Base-by-base conservation (phyloP, 2,329 filamentous ascomycete genomes). In the Colletotrichum spinosum region DNA sequence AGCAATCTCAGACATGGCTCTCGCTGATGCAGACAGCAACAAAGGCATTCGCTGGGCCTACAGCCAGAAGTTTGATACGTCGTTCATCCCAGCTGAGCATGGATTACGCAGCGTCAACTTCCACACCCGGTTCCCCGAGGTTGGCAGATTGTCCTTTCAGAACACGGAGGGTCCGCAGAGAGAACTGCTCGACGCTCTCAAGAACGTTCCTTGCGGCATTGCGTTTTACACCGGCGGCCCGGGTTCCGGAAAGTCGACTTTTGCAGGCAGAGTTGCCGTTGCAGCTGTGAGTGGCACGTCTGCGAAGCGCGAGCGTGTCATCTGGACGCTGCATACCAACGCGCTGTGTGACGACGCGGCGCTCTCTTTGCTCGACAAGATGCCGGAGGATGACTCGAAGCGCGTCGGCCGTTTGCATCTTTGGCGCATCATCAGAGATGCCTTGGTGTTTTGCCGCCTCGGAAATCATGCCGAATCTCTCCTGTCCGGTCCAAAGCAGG, bases 241-340 rank as follows among this genome's bases (percentile, higher is more conserved):
- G 12, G 59, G 59, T 8, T 61, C 52, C 9, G 59, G 59, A 37
- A 61, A 61, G 52, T 35, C 59, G 25, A 61, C 59, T 2, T 61
- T 61, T 45, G 59, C 59, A 6, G 52, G 38, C 12, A 45, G 15
- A 9, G n/a, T 46, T 46, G 42, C 53, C 10, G 53, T 46, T n/a
- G 34, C 34, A 9, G 44, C 25, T 15, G 44, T 17, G 4, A 46
- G 17, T 17, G n/a, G 6, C 44, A 46, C 44, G 10, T 9, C n/a
- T 2, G 25, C 35, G n/a, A 42, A 9, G 15, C 8, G 51, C 6
- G 51, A 38, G 6, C 53, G 38, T 17, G 58, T 42, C 13, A 41
- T 60, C 0, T 61, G 59, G 59, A 61, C 52, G 4, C 45, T 56
- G 3, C 52, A 56, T 12, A 61, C 52, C 52, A 61, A 61, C 52